Conservation (phyloP, 139 green algal genomes). For the Tetradesmus lagerheimii region DNA sequence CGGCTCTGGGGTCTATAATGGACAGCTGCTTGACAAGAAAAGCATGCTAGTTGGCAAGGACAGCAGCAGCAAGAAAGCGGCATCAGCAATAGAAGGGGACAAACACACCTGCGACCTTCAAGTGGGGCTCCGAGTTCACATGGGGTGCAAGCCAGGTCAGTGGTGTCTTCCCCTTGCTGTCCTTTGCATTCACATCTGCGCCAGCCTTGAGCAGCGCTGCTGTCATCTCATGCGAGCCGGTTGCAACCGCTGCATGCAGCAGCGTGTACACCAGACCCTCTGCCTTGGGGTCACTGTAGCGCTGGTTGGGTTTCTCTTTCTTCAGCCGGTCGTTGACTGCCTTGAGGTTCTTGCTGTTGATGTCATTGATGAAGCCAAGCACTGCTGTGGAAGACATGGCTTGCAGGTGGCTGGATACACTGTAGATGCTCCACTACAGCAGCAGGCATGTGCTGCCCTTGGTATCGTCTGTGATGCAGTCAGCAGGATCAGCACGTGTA, state of each 20-base stretch:
- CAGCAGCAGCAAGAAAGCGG: not conserved
- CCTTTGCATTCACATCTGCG: conserved; percentile 27
- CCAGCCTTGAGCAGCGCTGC: conserved; percentile 28
- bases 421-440: not conserved
- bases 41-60: no score
- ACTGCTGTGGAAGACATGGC: conserved; percentile 35
- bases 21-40: no score
- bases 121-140: not conserved
- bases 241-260: conserved; percentile 29
- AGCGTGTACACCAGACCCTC: conserved; percentile 1
- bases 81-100: not conserved
- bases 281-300: conserved; percentile 11
- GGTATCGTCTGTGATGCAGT: not conserved
- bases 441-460: not conserved
- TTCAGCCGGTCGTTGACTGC: conserved; percentile 31
- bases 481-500: not conserved
- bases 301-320: conserved; percentile 6
- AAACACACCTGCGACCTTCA: conserved; percentile 28
- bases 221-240: conserved; percentile 2
- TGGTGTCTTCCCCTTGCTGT: conserved; percentile 8
- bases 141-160: conserved; percentile 27
- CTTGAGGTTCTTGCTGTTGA: conserved; percentile 20
- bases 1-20: no score
- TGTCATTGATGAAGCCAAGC: conserved; percentile 41
- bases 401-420: not conserved